Percentiles rank a stretch among this genome's conserved stretches.
phyloP scores from a whole-genome alignment of 495 filamentous ascomycete genomes.

The Neohortaea acidophila region DNA sequence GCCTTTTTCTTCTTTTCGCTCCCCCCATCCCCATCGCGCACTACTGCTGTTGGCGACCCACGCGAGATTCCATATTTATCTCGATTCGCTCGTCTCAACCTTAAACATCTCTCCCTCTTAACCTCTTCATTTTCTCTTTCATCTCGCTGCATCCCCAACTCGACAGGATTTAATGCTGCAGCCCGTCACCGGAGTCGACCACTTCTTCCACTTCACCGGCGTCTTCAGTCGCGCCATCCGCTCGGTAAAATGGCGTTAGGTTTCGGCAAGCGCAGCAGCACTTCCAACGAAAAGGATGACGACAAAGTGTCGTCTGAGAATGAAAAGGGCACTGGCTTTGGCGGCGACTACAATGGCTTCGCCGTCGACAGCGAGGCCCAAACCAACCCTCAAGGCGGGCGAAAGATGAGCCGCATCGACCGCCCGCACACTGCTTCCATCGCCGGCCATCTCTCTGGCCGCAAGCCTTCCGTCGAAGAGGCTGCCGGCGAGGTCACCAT shows the following conservation, averaged over 20 bases:
- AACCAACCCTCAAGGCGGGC: conserved; percentile 2
- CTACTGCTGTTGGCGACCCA: too few species aligned
- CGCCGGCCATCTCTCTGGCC: neutral
- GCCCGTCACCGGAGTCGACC: conserved; percentile 20
- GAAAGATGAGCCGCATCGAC: conserved; percentile 23
- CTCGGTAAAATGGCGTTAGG: conserved; percentile 39
- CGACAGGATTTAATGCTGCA: conserved; percentile 32
- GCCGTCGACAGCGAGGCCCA: conserved; percentile 15
- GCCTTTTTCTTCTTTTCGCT: too few species aligned
- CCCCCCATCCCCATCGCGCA: too few species aligned
- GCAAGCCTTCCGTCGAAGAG: conserved; percentile 20
- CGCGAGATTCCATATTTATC: too few species aligned
- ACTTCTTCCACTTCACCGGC: conserved; percentile 26
- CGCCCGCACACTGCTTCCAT: conserved; percentile 11
- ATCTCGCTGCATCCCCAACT: too few species aligned
- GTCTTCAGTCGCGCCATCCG: conserved; percentile 28
- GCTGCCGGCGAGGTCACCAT: conserved; percentile 35
- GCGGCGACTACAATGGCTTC: conserved; percentile 17
- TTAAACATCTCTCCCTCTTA: too few species aligned
- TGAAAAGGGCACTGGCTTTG: conserved; percentile 3
- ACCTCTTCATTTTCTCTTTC: too few species aligned
- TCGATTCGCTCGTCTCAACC: too few species aligned
- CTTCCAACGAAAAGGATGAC: conserved; percentile 6
- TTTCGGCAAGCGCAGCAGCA: conserved; percentile 1
- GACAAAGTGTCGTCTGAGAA: conserved; percentile 3